Percentiles rank a stretch among this genome's conserved stretches.
Evolutionary conservation across 2,329 filamentous ascomycete genomes (phyloP).

Genomic region (Clonostachys chloroleuca): DNA sequence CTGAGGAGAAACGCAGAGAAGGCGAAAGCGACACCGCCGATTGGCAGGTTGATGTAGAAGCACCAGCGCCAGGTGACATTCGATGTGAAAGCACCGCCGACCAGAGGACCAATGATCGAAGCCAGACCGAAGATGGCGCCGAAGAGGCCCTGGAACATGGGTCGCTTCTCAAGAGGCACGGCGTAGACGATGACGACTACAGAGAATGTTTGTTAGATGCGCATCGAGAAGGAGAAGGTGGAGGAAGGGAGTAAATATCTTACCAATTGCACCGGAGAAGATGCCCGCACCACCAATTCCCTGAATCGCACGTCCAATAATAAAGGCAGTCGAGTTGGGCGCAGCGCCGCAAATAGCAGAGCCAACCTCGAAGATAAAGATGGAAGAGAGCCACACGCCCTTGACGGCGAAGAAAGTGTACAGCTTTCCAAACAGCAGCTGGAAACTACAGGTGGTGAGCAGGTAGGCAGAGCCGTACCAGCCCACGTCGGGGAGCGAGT

Average conservation of each 20-base stretch:
- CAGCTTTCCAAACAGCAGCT: slow-evolving; percentile 48
- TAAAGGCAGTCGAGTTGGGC: slow-evolving; percentile 47
- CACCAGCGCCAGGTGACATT: slow-evolving; percentile 12
- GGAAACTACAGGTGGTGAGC: slow-evolving; percentile 14
- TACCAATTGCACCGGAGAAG: slow-evolving; percentile 19
- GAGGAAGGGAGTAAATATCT: too few species aligned
- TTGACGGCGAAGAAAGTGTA: slow-evolving; percentile 50
- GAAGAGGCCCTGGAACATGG: slow-evolving; percentile 28
- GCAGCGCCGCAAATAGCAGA: slow-evolving; percentile 51
- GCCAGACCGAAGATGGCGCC: slow-evolving; percentile 38
- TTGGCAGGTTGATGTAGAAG: slow-evolving; percentile 10
- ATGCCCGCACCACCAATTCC: slow-evolving; percentile 53
- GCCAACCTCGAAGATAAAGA: slow-evolving; percentile 50
- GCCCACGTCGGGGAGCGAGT: slow-evolving; percentile 54
- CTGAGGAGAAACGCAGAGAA: slow-evolving; percentile 8
- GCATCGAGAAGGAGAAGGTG: too few species aligned
- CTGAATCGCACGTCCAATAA: slow-evolving; percentile 51
- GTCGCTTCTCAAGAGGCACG: slow-evolving; percentile 1
- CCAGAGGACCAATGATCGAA: slow-evolving; percentile 9
- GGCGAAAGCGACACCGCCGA: slow-evolving; percentile 13
- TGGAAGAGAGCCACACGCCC: slow-evolving; percentile 37
- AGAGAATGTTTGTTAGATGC: slow-evolving; percentile 38
- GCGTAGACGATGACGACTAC: slow-evolving; percentile 30
- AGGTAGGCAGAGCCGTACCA: slow-evolving; percentile 60
- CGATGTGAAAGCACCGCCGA: slow-evolving; percentile 14